A percentile compares a stretch with the other conserved stretches of the same genome.
Conservation (phyloP, 441 rosid genomes). For the Pelargonium cotyledonis region DNA sequence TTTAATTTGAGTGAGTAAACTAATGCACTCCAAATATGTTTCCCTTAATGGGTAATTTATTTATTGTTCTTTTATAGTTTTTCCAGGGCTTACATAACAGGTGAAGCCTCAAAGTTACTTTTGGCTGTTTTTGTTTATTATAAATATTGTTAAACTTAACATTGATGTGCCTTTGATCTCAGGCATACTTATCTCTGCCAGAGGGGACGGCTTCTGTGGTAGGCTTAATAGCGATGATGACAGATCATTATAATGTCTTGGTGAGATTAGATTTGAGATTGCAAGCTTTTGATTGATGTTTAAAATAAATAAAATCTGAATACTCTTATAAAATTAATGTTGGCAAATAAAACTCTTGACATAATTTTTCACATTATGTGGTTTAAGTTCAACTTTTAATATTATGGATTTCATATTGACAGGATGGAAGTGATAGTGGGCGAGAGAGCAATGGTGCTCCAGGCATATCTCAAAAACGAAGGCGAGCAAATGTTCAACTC, state of each 20-base stretch:
- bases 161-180: constrained; percentile 25
- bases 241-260: constrained; percentile 79
- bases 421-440: constrained; percentile 79
- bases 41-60: neutral
- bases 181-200: constrained; percentile 95
- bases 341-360: neutral
- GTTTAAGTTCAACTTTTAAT: neutral
- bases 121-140: constrained; percentile 11
- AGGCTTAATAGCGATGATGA: constrained; percentile 98
- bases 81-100: neutral
- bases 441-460: constrained; percentile 53
- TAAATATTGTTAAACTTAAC: constrained; percentile 6
- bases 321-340: neutral
- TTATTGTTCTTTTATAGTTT: neutral
- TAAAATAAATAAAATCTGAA: neutral
- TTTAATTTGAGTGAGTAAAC: neutral
- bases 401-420: constrained; percentile 19
- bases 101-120: constrained; percentile 14
- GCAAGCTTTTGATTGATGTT: neutral
- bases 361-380: neutral
- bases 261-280: constrained; percentile 38
- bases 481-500: constrained; percentile 40
- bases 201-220: constrained; percentile 88
- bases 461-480: constrained; percentile 46
- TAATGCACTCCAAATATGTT: neutral